A percentile compares a stretch with the other conserved stretches of the same genome.
These are phyloP conservation scores for Pseudogymnoascus destructans DNA, from an alignment of 2,329 filamentous ascomycete species.

Conservation along the genomic window DNA sequence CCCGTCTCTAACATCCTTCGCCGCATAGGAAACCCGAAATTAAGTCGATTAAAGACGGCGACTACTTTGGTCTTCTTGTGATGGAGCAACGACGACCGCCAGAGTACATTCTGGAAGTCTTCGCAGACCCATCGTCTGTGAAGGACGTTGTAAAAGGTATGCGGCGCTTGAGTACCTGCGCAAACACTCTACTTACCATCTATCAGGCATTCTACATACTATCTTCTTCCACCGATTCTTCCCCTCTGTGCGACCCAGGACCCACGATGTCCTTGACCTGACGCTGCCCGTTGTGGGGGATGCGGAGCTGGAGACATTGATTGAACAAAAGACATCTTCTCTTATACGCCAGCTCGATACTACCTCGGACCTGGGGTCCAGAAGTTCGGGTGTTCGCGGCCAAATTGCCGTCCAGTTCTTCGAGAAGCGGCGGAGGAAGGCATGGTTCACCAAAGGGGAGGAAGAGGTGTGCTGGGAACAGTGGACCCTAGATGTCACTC, in stretches of 20 bases:
- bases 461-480: conserved; percentile 96
- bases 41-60: not conserved
- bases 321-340: conserved; percentile 71
- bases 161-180: conserved; percentile 15
- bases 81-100: conserved; percentile 55
- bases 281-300: conserved; percentile 83
- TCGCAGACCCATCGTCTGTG: conserved; percentile 79
- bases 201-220: conserved; percentile 73
- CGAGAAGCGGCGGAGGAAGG: conserved; percentile 79
- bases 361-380: conserved; percentile 33
- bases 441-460: conserved; percentile 65
- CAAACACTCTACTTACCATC: conserved; percentile 9
- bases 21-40: not conserved
- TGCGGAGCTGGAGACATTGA: conserved; percentile 81
- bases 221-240: conserved; percentile 99
- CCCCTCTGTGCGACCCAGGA: conserved; percentile 67
- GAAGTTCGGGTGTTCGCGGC: conserved; percentile 51
- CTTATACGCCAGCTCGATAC: conserved; percentile 66
- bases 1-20: conserved; percentile 7
- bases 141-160: conserved; percentile 86
- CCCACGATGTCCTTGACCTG: conserved; percentile 80
- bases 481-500: conserved; percentile 89
- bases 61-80: not conserved
- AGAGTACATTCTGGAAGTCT: conserved; percentile 87
- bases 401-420: conserved; percentile 86